Conservation (phyloP, 169 alveolate genomes). For the Blepharisma undulans region DNA sequence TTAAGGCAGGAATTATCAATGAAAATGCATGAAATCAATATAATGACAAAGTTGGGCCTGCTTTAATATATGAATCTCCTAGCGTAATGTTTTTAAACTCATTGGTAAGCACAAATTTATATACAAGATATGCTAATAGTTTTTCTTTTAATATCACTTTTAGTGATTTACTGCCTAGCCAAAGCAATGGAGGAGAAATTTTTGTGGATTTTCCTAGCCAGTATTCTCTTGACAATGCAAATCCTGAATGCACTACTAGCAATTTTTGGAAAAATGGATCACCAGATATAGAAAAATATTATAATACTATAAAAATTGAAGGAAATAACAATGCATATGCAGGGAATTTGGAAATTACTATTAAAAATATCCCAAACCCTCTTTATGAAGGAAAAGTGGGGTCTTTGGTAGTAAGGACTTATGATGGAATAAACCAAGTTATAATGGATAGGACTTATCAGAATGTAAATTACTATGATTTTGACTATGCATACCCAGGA, state of each 20-base stretch:
- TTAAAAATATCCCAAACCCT: slow-evolving; percentile 50
- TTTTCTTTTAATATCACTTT: slow-evolving; percentile 7
- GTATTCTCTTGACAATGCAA: not conserved
- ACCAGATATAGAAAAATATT: not conserved
- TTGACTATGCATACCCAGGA: slow-evolving; percentile 49
- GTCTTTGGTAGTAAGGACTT: slow-evolving; percentile 38
- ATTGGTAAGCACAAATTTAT: not conserved
- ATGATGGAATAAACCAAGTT: slow-evolving; percentile 49
- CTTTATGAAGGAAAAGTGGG: slow-evolving; percentile 40
- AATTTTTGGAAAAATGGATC: not conserved
- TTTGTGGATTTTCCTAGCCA: slow-evolving; percentile 24
- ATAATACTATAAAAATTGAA: not conserved
- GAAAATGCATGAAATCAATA: not conserved
- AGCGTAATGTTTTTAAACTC: not conserved
- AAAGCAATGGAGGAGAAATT: not conserved
- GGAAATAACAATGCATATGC: not conserved
- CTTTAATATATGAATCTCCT: not conserved
- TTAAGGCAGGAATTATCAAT: not conserved
- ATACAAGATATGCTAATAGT: not conserved
- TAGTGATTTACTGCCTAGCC: not conserved
- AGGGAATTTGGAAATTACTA: slow-evolving; percentile 25
- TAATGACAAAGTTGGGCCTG: slow-evolving; percentile 20
- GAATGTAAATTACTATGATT: slow-evolving; percentile 47
- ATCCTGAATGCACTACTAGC: not conserved
- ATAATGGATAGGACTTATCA: slow-evolving; percentile 47